Percentiles rank a stretch among this genome's conserved stretches.
Conservation (phyloP, 1,284 basidiomycete species). For the Thecaphora frezii region DNA sequence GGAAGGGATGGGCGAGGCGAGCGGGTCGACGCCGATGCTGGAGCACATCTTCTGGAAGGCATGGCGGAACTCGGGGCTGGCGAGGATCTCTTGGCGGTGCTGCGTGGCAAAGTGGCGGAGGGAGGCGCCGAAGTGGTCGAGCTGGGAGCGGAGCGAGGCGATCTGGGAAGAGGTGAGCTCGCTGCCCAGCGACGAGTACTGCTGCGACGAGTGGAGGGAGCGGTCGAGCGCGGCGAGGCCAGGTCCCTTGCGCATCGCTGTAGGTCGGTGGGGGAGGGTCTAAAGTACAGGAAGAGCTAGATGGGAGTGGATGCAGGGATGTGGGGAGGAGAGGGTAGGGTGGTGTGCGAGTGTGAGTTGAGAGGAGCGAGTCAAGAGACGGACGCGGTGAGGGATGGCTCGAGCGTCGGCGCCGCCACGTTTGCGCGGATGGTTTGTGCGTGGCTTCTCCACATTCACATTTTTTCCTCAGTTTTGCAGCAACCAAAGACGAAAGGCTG, state of each 20-base stretch:
- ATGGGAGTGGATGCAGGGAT: neutral
- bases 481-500: too few relatives aligned
- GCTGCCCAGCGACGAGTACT: constrained; percentile 78
- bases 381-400: too few relatives aligned
- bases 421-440: too few relatives aligned
- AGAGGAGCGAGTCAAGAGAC: too few relatives aligned
- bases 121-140: constrained; percentile 78
- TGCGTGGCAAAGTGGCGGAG: constrained; percentile 78
- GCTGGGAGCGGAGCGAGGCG: constrained; percentile 75
- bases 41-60: constrained; percentile 96
- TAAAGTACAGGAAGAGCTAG: too few relatives aligned
- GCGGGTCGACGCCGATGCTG: constrained; percentile 89
- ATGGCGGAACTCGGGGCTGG: constrained; percentile 83
- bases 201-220: constrained; percentile 58
- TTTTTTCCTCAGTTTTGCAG: too few relatives aligned
- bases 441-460: too few relatives aligned
- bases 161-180: constrained; percentile 77
- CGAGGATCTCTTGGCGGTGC: constrained; percentile 80
- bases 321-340: neutral
- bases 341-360: neutral
- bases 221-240: constrained; percentile 63
- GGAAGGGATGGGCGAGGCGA: constrained; percentile 61
- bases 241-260: constrained; percentile 62
- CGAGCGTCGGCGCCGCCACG: too few relatives aligned
- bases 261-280: neutral